phyloP scores from a whole-genome alignment of 805 yeast species.

The Barnettozyma salicaria region DNA sequence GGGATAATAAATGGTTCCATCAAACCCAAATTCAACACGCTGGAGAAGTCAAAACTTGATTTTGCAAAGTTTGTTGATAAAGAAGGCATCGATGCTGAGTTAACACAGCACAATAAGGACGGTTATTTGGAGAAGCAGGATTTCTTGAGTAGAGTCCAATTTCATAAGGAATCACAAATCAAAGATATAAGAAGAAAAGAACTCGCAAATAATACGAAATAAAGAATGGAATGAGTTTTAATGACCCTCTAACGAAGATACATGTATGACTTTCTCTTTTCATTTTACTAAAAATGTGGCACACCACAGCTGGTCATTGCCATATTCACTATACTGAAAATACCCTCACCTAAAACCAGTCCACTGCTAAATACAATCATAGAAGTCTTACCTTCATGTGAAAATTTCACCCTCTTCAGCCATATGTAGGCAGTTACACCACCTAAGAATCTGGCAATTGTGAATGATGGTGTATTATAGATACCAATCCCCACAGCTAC shows the following conservation, averaged over 20 bases:
- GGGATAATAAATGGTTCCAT: slow-evolving; percentile 65
- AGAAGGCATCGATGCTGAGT: slow-evolving; percentile 77
- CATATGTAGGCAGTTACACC: slow-evolving; percentile 64
- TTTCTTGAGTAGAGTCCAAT: slow-evolving; percentile 71
- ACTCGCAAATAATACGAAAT: slow-evolving; percentile 22
- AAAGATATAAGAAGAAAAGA: slow-evolving; percentile 34
- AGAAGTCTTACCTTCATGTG: slow-evolving; percentile 50
- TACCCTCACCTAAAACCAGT: slow-evolving; percentile 88
- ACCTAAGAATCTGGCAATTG: slow-evolving; percentile 88
- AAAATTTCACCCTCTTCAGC: slow-evolving; percentile 36
- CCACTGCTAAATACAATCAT: slow-evolving; percentile 91
- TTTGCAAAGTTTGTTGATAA: slow-evolving; percentile 94
- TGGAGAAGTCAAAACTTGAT: slow-evolving; percentile 88
- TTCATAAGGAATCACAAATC: slow-evolving; percentile 32
- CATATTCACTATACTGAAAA: slow-evolving; percentile 80
- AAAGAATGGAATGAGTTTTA: slow-evolving; percentile 40
- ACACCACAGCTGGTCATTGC: slow-evolving; percentile 61
- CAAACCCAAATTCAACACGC: slow-evolving; percentile 77
- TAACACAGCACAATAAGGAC: slow-evolving; percentile 72
- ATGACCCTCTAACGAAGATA: neutral
- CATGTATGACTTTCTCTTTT: neutral
- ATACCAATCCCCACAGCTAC: slow-evolving; percentile 97
- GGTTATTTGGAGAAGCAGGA: slow-evolving; percentile 92
- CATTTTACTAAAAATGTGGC: slow-evolving; percentile 40
- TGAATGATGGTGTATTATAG: slow-evolving; percentile 89